Conservation (phyloP, 371 early-diverging fungal species). For the Capillidium heterosporum region DNA sequence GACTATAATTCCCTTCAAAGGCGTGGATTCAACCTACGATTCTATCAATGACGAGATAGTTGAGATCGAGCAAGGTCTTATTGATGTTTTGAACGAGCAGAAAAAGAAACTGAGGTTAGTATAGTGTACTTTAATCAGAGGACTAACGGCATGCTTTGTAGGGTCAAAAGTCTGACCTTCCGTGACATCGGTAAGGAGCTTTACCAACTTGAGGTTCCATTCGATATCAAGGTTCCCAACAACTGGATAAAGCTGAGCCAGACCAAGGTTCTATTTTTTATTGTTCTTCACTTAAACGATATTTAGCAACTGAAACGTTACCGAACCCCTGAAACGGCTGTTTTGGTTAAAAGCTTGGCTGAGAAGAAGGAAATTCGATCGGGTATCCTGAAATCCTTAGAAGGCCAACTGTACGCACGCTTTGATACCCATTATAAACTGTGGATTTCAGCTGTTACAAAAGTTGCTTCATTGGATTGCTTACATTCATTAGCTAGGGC, state of each 20-base stretch:
- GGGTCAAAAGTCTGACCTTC: slow-evolving; percentile 37
- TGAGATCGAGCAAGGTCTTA: slow-evolving; percentile 40
- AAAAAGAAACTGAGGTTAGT: not conserved
- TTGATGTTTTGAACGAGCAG: slow-evolving; percentile 23
- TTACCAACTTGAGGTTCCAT: slow-evolving; percentile 84
- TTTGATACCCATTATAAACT: slow-evolving; percentile 57
- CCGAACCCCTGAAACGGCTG: slow-evolving; percentile 50
- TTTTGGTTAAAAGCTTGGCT: slow-evolving; percentile 45
- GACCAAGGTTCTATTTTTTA: slow-evolving; percentile 32
- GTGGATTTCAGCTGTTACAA: slow-evolving; percentile 51
- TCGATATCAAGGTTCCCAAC: slow-evolving; percentile 49
- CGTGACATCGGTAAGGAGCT: slow-evolving; percentile 90
- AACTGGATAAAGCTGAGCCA: slow-evolving; percentile 61
- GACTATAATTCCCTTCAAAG: slow-evolving; percentile 46
- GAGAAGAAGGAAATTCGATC: slow-evolving; percentile 76
- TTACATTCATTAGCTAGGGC: slow-evolving; percentile 63
- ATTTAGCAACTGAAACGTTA: slow-evolving; percentile 65
- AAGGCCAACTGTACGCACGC: slow-evolving; percentile 42
- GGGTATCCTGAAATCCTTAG: slow-evolving; percentile 42
- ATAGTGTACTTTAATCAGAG: not conserved
- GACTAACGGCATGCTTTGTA: slow-evolving; percentile 7
- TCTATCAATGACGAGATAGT: slow-evolving; percentile 25
- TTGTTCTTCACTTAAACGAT: not conserved
- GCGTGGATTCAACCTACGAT: slow-evolving; percentile 65
- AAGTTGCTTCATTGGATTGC: slow-evolving; percentile 82